These are phyloP conservation scores for barrel medic (Medicago truncatula) DNA, from an alignment of 306 rosid species.

Conservation along the genomic window DNA sequence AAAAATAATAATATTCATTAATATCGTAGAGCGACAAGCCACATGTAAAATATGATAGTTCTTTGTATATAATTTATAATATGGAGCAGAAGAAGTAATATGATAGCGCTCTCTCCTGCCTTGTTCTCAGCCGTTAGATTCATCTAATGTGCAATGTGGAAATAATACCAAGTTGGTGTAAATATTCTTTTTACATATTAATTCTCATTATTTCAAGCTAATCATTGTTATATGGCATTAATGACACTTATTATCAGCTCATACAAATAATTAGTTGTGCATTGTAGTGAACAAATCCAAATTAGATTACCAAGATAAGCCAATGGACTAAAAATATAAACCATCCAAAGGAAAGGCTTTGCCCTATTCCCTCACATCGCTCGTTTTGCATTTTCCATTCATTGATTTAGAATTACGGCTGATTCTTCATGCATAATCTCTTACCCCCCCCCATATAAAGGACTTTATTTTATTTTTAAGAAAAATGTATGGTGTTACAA, in stretches of 20 bases:
- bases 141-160: neutral
- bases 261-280: neutral
- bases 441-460: neutral
- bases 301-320: neutral
- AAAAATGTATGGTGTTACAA: neutral
- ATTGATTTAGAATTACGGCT: no score
- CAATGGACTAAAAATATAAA: neutral
- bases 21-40: no score
- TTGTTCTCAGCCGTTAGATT: no score
- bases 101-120: no score
- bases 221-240: neutral
- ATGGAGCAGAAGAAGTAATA: no score
- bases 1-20: no score
- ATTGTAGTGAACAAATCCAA: neutral
- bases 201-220: neutral
- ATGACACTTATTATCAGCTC: neutral
- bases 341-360: constrained; percentile 10
- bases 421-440: no score
- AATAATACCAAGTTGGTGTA: neutral
- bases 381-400: no score
- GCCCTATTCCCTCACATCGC: neutral
- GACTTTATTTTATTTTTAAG: neutral
- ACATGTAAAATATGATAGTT: no score
- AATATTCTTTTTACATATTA: neutral
- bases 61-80: no score